Evolutionary conservation across 345 rosid species (phyloP), one percentile per base, ranked within the genome.

Genomic region (Syzygium jambos): DNA sequence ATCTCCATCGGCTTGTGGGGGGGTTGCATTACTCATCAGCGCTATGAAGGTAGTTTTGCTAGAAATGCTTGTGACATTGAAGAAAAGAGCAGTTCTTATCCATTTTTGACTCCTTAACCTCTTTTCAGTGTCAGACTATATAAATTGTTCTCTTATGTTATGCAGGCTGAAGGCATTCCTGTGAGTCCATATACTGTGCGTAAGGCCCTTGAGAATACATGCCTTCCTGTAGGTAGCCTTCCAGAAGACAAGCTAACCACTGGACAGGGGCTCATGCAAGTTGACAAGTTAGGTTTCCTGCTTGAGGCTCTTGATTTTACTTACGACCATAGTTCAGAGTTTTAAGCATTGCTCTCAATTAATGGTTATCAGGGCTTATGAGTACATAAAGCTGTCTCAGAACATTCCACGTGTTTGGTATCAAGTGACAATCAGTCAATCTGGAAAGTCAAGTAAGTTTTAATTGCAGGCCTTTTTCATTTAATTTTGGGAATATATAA

Each of bases 1-100:
- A 88, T 98, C 99, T 93, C 99, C 99, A 85, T 98, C 98, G 89
- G 99, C 99, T 85, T 98, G 99, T 93, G 99, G 99, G 73, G 99
- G 98, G 88, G 91, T 96, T 89, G 99, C 98, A 56, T 92, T 96
- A 90, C 93, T 98, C 87, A 86, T 98, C 89, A 96, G 99, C 89
- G 99, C 97, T 85, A 94, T 98, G 98, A 98, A 96, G 99, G 99
- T 96, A 61, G 86, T 87, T 88, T 78, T 68, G 61, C 73, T 89
- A 85, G 65, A 21, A 53, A 83, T 19, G 89, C 63, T 63, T 41
- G 19, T 38, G 49, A 38, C 82, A 19, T 38, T 21, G 49, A 73
- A 73, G 82, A 73, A 68, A 55, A 73, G 82, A 73, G 86, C 43
- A 53, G 49, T 53, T 53, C 13, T 52, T 84, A 29, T 84, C 59